Evolutionary conservation across 768 basidiomycete species (phyloP).

Genomic region (Rhizopogon vesiculosus): DNA sequence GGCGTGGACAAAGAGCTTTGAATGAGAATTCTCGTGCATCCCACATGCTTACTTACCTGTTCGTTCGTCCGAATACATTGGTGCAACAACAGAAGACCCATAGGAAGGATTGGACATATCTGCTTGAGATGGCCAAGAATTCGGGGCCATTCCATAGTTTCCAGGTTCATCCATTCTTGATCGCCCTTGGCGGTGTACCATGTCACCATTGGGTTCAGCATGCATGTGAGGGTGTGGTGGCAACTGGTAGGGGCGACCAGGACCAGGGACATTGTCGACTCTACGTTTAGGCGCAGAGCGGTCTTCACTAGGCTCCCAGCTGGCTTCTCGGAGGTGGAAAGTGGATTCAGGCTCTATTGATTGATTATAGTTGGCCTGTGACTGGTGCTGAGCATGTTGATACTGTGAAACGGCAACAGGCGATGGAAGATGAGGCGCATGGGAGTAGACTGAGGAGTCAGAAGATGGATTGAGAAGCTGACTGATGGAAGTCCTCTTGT

Average conservation of each 20-base stretch:
- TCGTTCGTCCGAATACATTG: conserved; percentile 56
- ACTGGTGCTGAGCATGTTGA: conserved; percentile 24
- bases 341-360: conserved; percentile 27
- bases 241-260: conserved; percentile 30
- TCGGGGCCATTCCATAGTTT: conserved; percentile 22
- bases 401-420: conserved; percentile 20
- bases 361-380: conserved; percentile 20
- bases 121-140: conserved; percentile 29
- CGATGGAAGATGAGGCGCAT: conserved; percentile 25
- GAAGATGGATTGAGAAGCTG: conserved; percentile 47
- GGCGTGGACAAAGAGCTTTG: conserved; percentile 13
- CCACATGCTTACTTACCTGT: conserved; percentile 36
- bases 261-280: conserved; percentile 26
- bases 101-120: conserved; percentile 34
- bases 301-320: conserved; percentile 43
- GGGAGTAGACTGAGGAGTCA: conserved; percentile 29
- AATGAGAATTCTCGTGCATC: conserved; percentile 6
- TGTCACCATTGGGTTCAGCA: conserved; percentile 28
- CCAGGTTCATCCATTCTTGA: conserved; percentile 28
- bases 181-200: conserved; percentile 22
- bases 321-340: conserved; percentile 60
- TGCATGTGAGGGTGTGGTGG: conserved; percentile 25
- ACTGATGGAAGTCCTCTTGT: conserved; percentile 47
- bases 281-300: conserved; percentile 32
- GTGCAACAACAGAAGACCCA: conserved; percentile 36